Evolutionary conservation across 306 rosid genomes (phyloP).

Genomic region (Pyrus betulifolia): DNA sequence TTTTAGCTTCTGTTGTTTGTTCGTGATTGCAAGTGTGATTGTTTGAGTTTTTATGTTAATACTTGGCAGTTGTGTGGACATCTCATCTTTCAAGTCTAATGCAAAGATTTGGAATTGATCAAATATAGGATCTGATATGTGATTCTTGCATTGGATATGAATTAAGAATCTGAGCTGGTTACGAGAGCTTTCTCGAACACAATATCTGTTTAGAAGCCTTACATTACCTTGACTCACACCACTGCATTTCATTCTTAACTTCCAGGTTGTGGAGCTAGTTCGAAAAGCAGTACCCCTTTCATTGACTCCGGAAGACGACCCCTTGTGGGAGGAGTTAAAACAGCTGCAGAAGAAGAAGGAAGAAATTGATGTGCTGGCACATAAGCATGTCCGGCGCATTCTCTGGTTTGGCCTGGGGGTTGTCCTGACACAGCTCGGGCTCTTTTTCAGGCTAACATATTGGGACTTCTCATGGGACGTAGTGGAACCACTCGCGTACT

Average conservation of each 20-base stretch:
- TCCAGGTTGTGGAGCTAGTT: slow-evolving; percentile 75
- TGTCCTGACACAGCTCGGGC: slow-evolving; percentile 38
- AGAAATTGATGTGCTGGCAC: slow-evolving; percentile 67
- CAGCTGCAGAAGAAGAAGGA: slow-evolving; percentile 50
- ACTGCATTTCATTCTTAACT: neutral
- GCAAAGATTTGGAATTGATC: neutral
- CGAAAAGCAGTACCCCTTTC: slow-evolving; percentile 72
- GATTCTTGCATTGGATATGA: neutral
- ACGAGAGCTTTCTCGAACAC: neutral
- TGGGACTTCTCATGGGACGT: slow-evolving; percentile 99
- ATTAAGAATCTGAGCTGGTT: neutral
- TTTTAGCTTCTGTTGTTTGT: neutral
- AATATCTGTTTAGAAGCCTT: neutral
- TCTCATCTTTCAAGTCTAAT: neutral
- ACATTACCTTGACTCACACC: slow-evolving; percentile 1
- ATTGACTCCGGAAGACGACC: slow-evolving; percentile 52
- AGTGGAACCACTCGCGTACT: slow-evolving; percentile 90
- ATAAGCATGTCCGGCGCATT: slow-evolving; percentile 59
- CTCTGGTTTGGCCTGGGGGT: slow-evolving; percentile 68
- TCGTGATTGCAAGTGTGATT: neutral
- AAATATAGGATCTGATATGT: neutral
- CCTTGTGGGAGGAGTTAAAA: slow-evolving; percentile 52
- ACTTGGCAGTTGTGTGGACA: neutral
- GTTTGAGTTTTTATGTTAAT: neutral
- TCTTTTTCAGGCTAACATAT: slow-evolving; percentile 91